phyloP scores from a whole-genome alignment of 805 yeast species.

The Torulaspora indica region DNA sequence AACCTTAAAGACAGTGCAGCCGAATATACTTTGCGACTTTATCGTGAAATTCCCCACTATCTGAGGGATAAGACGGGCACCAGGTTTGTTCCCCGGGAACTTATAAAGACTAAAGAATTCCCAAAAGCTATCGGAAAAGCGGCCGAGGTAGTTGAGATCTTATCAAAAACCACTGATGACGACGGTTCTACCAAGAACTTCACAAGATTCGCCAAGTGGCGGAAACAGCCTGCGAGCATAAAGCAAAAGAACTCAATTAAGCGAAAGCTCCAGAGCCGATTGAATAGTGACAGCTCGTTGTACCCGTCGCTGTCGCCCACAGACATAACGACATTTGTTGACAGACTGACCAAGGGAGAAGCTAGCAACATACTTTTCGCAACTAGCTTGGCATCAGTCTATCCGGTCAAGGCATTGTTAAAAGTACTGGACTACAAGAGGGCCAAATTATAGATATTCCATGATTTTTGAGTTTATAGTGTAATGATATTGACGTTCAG shows the following conservation, averaged over 20 bases:
- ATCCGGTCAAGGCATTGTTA: slow-evolving; percentile 24
- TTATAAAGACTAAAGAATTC: slow-evolving; percentile 13
- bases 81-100: slow-evolving; percentile 14
- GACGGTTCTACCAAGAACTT: slow-evolving; percentile 10
- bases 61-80: slow-evolving; percentile 14
- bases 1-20: slow-evolving; percentile 14
- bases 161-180: slow-evolving; percentile 10
- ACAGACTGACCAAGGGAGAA: slow-evolving; percentile 26
- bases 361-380: slow-evolving; percentile 31
- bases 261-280: slow-evolving; percentile 13
- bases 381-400: slow-evolving; percentile 29
- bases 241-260: slow-evolving; percentile 25
- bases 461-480: not conserved
- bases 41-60: slow-evolving; percentile 21
- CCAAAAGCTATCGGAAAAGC: slow-evolving; percentile 22
- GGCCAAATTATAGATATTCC: not conserved
- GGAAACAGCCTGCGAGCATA: slow-evolving; percentile 27
- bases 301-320: slow-evolving; percentile 1
- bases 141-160: slow-evolving; percentile 23
- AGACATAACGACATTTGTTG: slow-evolving; percentile 11
- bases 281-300: slow-evolving; percentile 3
- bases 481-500: not conserved
- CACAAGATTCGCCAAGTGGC: slow-evolving; percentile 36
- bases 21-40: slow-evolving; percentile 18
- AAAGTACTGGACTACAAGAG: slow-evolving; percentile 17